Evolutionary conservation across 352 stramenopile species (phyloP).

Genomic region (Phytophthora uliginosa): DNA sequence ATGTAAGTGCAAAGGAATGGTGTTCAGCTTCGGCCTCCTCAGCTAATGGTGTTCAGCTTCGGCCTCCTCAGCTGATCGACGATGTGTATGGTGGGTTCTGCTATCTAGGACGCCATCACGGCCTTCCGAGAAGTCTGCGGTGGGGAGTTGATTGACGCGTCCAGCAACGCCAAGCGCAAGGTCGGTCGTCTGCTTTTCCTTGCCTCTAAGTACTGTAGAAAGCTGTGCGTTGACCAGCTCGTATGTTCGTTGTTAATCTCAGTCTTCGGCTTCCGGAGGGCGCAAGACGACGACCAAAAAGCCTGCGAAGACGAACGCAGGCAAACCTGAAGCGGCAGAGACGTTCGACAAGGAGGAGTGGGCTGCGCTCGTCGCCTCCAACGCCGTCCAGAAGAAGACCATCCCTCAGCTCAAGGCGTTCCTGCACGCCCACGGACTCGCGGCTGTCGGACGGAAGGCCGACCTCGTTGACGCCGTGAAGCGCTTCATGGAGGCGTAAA

Average conservation of each 20-base stretch:
- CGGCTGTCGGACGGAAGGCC: conserved; percentile 62
- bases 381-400: conserved; percentile 79
- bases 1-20: conserved; percentile 38
- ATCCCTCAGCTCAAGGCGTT: conserved; percentile 79
- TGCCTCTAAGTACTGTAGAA: neutral
- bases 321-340: conserved; percentile 41
- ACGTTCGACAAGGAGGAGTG: conserved; percentile 64
- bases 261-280: conserved; percentile 38
- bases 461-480: conserved; percentile 68
- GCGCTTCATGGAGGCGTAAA: conserved; percentile 54
- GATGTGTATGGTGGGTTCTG: neutral
- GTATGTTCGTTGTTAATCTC: neutral
- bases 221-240: neutral
- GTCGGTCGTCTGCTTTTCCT: conserved; percentile 23
- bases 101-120: conserved; percentile 52
- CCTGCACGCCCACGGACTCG: conserved; percentile 54
- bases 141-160: conserved; percentile 58
- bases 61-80: too few species aligned
- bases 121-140: conserved; percentile 61
- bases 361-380: conserved; percentile 50
- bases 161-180: conserved; percentile 61
- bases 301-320: conserved; percentile 28
- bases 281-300: conserved; percentile 58
- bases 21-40: neutral
- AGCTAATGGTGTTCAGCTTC: conserved; percentile 5